phyloP scores from a whole-genome alignment of 2,329 filamentous ascomycete species.

The Colletotrichum kahawae region DNA sequence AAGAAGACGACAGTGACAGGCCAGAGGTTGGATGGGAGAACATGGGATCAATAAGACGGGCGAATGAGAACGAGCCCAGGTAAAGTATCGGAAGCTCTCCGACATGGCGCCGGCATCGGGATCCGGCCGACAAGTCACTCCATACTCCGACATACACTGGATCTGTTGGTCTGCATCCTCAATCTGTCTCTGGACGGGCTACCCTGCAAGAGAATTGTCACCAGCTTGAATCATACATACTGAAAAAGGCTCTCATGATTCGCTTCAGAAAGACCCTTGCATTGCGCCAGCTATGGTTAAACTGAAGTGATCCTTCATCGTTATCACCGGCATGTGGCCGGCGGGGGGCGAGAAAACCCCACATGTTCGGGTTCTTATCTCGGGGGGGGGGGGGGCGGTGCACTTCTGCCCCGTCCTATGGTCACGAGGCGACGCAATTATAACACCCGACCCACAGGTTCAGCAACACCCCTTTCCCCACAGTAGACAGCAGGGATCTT shows the following conservation, averaged over 20 bases:
- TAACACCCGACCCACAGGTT: no score
- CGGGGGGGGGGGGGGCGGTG: not conserved
- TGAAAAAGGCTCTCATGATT: not conserved
- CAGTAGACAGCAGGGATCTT: no score
- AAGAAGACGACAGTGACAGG: not conserved
- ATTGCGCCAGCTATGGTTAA: not conserved
- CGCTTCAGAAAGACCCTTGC: not conserved
- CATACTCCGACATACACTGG: not conserved
- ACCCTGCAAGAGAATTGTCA: not conserved
- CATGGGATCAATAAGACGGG: not conserved
- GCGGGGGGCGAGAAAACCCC: not conserved
- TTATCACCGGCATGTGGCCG: not conserved
- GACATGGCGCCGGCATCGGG: slow-evolving; percentile 7
- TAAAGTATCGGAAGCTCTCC: not conserved
- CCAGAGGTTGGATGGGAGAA: not conserved
- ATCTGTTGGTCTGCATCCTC: not conserved
- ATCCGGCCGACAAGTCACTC: not conserved
- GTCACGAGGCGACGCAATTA: no score
- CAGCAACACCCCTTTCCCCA: no score
- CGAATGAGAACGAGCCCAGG: not conserved
- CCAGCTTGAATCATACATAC: not conserved
- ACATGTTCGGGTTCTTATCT: not conserved
- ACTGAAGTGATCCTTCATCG: not conserved
- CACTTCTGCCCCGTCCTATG: no score
- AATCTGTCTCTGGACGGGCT: not conserved